Conservation (phyloP, 805 yeast species). For the Saccharomycopsis lassenensis region DNA sequence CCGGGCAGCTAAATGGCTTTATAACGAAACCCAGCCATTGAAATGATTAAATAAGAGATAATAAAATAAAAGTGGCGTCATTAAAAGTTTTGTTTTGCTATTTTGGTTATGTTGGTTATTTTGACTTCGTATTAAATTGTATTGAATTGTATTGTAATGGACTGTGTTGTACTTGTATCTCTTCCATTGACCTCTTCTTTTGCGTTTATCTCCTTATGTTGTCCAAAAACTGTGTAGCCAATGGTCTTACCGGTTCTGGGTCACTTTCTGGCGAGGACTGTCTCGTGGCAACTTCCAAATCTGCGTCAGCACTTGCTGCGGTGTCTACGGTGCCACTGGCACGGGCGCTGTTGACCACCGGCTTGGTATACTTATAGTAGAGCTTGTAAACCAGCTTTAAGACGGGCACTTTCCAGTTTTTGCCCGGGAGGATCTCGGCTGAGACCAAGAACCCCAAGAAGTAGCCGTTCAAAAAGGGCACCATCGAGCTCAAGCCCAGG, state of each 20-base stretch:
- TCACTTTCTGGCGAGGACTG: conserved; percentile 5
- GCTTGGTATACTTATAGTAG: conserved; percentile 5
- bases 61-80: background rate
- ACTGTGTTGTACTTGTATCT: background rate
- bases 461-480: conserved; percentile 26
- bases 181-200: background rate
- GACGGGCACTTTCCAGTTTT: conserved; percentile 25
- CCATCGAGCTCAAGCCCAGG: conserved; percentile 20
- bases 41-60: conserved; percentile 1
- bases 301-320: conserved; percentile 1
- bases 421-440: conserved; percentile 26
- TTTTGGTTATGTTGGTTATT: background rate
- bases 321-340: background rate
- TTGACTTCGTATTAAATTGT: background rate
- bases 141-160: background rate
- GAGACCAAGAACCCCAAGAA: conserved; percentile 23
- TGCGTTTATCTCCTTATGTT: conserved; percentile 5
- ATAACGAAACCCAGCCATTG: conserved; percentile 45
- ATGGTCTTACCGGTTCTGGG: conserved; percentile 7
- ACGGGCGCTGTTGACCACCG: background rate
- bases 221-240: conserved; percentile 11
- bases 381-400: conserved; percentile 11
- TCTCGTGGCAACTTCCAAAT: background rate
- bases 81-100: background rate
- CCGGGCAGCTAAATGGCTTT: conserved; percentile 59